Evolutionary conservation across 345 rosid species (phyloP).

Genomic region (Eucalyptus camaldulensis): DNA sequence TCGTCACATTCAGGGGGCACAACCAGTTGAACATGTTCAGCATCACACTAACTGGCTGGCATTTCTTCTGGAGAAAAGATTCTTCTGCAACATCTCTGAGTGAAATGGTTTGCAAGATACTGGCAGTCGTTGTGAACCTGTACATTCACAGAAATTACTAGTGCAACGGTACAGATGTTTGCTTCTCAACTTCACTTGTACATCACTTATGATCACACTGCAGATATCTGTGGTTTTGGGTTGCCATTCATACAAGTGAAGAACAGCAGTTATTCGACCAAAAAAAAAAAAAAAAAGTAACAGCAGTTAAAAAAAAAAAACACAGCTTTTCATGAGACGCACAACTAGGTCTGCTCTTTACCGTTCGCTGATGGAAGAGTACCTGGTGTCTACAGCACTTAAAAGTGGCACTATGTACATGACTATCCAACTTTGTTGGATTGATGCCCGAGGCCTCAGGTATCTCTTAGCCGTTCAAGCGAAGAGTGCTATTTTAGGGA

Average conservation of each 20-base stretch:
- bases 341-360: neutral
- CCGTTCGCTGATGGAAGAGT: neutral
- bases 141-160: neutral
- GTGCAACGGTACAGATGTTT: neutral
- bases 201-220: neutral
- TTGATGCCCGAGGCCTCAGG: neutral
- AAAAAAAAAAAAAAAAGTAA: no score
- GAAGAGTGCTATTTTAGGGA: neutral
- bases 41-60: neutral
- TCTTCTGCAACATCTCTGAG: neutral
- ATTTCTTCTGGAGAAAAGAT: neutral
- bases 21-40: neutral
- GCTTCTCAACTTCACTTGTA: neutral
- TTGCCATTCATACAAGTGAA: neutral
- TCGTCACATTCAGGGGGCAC: neutral
- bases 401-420: neutral
- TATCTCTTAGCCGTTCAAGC: neutral
- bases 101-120: neutral
- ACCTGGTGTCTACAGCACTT: neutral
- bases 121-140: neutral
- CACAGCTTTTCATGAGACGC: neutral
- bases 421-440: neutral
- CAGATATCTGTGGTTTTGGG: neutral
- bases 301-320: neutral
- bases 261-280: neutral